phyloP scores from a whole-genome alignment of 2,329 filamentous ascomycete genomes.

The Leptographium radiaticola region DNA sequence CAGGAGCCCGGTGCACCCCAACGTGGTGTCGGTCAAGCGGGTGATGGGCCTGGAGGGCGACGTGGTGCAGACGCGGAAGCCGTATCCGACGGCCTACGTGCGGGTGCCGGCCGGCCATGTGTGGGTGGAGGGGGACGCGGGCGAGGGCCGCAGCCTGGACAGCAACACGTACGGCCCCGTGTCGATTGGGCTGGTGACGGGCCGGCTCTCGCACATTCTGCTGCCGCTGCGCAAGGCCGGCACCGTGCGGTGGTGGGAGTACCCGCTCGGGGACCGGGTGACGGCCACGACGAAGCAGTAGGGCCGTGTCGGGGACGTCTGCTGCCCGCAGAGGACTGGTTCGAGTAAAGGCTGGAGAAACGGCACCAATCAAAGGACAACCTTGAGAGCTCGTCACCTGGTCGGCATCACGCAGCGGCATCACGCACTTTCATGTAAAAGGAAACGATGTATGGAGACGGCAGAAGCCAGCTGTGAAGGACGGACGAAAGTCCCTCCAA shows the following conservation, averaged over 20 bases:
- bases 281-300: background rate
- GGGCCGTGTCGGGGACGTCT: too few species aligned
- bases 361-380: too few species aligned
- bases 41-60: slow-evolving; percentile 75
- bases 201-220: slow-evolving; percentile 59
- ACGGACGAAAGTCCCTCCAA: too few species aligned
- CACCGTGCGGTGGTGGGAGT: slow-evolving; percentile 43
- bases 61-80: slow-evolving; percentile 50
- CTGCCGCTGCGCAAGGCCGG: slow-evolving; percentile 52
- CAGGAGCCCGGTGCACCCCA: slow-evolving; percentile 60
- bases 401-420: too few species aligned
- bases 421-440: too few species aligned
- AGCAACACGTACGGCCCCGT: slow-evolving; percentile 87
- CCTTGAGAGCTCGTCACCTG: too few species aligned
- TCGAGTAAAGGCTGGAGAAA: too few species aligned
- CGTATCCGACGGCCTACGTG: slow-evolving; percentile 42
- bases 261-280: slow-evolving; percentile 14
- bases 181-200: slow-evolving; percentile 60
- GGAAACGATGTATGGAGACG: too few species aligned
- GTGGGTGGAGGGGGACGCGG: slow-evolving; percentile 89
- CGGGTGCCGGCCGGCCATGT: slow-evolving; percentile 72
- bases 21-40: slow-evolving; percentile 63
- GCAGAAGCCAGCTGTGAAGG: too few species aligned
- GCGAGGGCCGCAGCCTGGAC: slow-evolving; percentile 56
- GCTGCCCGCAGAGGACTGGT: too few species aligned